Evolutionary conservation across 306 rosid species (phyloP).

Genomic region (Dryas alaskensis): DNA sequence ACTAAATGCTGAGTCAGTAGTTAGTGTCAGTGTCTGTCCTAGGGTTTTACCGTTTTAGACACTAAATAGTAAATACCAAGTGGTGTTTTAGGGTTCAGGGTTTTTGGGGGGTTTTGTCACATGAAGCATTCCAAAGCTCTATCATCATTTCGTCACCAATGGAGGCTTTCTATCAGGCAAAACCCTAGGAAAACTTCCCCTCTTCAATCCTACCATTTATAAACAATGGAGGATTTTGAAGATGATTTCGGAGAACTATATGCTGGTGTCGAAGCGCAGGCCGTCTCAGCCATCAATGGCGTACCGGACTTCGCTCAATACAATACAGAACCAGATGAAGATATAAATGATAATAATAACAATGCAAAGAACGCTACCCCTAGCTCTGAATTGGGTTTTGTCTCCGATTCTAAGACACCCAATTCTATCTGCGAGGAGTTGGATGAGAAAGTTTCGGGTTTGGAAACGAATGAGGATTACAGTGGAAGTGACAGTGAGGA

Average conservation of each 20-base stretch:
- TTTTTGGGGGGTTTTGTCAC: too few relatives aligned
- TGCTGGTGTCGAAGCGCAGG: slow-evolving; percentile 36
- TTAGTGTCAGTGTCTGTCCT: too few relatives aligned
- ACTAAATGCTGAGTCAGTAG: too few relatives aligned
- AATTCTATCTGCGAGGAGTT: slow-evolving; percentile 14
- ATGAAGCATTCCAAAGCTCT: not conserved
- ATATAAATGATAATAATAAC: not conserved
- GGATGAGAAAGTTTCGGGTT: slow-evolving; percentile 9
- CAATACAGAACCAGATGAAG: slow-evolving; percentile 19
- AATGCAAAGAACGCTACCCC: not conserved
- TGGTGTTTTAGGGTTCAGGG: too few relatives aligned
- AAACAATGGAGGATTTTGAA: slow-evolving; percentile 36
- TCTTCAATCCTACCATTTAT: not conserved
- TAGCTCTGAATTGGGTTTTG: slow-evolving; percentile 2
- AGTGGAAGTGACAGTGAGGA: slow-evolving; percentile 57
- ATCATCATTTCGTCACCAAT: not conserved
- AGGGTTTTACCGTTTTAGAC: too few relatives aligned
- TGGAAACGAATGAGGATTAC: slow-evolving; percentile 19
- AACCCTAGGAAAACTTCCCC: not conserved
- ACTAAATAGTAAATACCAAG: too few relatives aligned
- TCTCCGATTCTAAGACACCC: slow-evolving; percentile 13
- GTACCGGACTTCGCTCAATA: slow-evolving; percentile 11
- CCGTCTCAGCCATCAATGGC: slow-evolving; percentile 28
- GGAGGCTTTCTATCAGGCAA: slow-evolving; percentile 13
- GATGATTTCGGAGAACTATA: slow-evolving; percentile 67